phyloP scores from a whole-genome alignment of 129 eudicot species.

The Helianthus annuus region DNA sequence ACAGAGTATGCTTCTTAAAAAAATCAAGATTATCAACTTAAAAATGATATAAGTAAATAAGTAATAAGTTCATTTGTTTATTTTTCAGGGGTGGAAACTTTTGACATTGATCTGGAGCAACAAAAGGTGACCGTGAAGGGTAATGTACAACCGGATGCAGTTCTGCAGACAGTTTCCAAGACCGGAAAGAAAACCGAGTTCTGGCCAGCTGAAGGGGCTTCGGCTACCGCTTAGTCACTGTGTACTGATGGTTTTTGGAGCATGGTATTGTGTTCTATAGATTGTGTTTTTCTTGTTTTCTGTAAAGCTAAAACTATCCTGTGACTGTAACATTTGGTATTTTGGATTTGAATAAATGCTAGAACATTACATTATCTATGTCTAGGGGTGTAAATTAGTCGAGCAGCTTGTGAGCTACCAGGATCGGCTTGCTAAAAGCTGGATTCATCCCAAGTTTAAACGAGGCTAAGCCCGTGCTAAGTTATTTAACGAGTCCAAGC shows the following conservation, averaged over 20 bases:
- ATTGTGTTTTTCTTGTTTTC: conserved; percentile 11
- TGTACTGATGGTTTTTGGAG: conserved; percentile 13
- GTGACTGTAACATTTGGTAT: conserved; percentile 28
- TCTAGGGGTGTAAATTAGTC: no score
- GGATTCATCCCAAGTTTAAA: no score
- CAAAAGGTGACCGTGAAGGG: conserved; percentile 96
- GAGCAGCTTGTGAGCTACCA: no score
- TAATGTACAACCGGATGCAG: conserved; percentile 83
- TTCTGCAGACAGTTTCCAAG: conserved; percentile 86
- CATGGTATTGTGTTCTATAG: conserved; percentile 13
- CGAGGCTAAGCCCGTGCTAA: no score
- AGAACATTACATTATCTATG: background rate
- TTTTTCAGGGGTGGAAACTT: conserved; percentile 73
- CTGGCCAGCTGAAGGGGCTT: conserved; percentile 60
- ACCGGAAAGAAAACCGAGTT: conserved; percentile 85
- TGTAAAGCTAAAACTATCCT: conserved; percentile 35
- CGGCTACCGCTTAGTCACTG: conserved; percentile 27
- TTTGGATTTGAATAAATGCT: conserved; percentile 33
- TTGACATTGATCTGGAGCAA: conserved; percentile 73
- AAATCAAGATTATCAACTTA: background rate
- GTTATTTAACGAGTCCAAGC: no score
- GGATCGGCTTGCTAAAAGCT: no score
- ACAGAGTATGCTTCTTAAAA: no score
- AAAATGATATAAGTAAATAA: background rate
- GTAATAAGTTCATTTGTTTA: background rate